These are phyloP conservation scores for Penicillium coffeae DNA, from an alignment of 495 filamentous ascomycete genomes.

Conservation along the genomic window DNA sequence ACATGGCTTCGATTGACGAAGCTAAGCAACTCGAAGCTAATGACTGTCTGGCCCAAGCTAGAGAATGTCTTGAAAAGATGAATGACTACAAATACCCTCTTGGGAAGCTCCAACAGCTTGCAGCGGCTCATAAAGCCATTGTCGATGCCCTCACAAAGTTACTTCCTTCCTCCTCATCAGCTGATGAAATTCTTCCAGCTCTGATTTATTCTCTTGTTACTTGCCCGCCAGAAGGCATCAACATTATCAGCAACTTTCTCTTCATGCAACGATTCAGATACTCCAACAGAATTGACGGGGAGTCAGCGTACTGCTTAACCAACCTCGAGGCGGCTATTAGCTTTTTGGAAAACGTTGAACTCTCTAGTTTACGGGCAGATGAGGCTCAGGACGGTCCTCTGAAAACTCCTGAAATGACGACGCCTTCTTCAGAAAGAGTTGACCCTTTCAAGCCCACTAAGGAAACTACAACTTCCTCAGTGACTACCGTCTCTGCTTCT, in stretches of 20 bases:
- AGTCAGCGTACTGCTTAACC: constrained; percentile 92
- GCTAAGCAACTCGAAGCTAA: constrained; percentile 69
- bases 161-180: constrained; percentile 84
- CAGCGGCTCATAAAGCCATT: constrained; percentile 85
- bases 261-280: constrained; percentile 95
- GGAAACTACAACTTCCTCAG: constrained; percentile 29
- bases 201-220: constrained; percentile 94
- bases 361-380: constrained; percentile 85
- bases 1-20: constrained; percentile 43
- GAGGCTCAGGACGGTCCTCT: constrained; percentile 61
- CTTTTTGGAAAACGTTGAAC: constrained; percentile 96
- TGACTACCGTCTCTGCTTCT: constrained; percentile 31
- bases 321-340: constrained; percentile 93
- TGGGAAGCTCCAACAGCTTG: constrained; percentile 87
- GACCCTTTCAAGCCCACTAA: constrained; percentile 29
- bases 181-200: constrained; percentile 94
- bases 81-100: constrained; percentile 80
- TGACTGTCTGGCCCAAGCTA: constrained; percentile 65
- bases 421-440: constrained; percentile 42
- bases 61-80: constrained; percentile 76
- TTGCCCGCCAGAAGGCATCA: constrained; percentile 78
- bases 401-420: constrained; percentile 50
- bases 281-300: constrained; percentile 80
- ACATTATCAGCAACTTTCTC: constrained; percentile 85
- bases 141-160: constrained; percentile 77